Evolutionary conservation across 2,329 filamentous ascomycete species (phyloP).

Genomic region (Aphanoascus verrucosus): DNA sequence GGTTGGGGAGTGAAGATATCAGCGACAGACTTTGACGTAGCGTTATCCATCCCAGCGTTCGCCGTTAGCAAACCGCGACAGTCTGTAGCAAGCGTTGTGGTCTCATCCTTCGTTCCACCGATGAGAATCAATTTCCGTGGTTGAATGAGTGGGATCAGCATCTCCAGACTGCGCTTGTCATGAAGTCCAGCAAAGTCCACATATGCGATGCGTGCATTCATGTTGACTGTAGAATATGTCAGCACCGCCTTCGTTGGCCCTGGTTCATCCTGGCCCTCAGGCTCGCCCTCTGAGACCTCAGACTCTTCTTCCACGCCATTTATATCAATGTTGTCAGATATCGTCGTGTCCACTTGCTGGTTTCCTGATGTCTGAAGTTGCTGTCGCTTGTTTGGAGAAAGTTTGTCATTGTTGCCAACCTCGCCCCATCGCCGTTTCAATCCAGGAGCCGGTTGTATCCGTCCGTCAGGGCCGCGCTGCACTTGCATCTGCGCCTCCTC

Average conservation of each 20-base stretch:
- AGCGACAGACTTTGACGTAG: slow-evolving; percentile 27
- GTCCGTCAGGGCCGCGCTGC: slow-evolving; percentile 43
- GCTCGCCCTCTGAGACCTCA: slow-evolving; percentile 45
- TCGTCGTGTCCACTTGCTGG: slow-evolving; percentile 36
- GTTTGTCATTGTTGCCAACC: slow-evolving; percentile 36
- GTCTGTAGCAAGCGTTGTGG: slow-evolving; percentile 63
- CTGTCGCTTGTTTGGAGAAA: slow-evolving; percentile 50
- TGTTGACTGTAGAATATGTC: slow-evolving; percentile 50
- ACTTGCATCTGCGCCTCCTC: slow-evolving; percentile 62
- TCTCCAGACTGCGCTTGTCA: slow-evolving; percentile 85
- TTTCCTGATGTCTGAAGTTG: slow-evolving; percentile 32
- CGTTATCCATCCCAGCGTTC: slow-evolving; percentile 24
- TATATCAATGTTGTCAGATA: slow-evolving; percentile 21
- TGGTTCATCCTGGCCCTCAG: slow-evolving; percentile 36
- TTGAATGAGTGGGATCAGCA: slow-evolving; percentile 87
- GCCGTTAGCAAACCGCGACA: slow-evolving; percentile 56
- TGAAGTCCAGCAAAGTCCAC: slow-evolving; percentile 89
- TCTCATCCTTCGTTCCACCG: slow-evolving; percentile 69
- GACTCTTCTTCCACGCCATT: slow-evolving; percentile 45
- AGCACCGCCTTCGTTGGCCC: slow-evolving; percentile 69
- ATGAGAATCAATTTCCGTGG: slow-evolving; percentile 92
- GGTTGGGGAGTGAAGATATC: slow-evolving; percentile 73
- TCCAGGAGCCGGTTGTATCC: slow-evolving; percentile 56
- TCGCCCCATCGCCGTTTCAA: slow-evolving; percentile 95
- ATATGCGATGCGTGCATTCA: slow-evolving; percentile 69